These are phyloP conservation scores for Wallacemonas sp. DNA, from an alignment of 208 protist species.

Conservation along the genomic window DNA sequence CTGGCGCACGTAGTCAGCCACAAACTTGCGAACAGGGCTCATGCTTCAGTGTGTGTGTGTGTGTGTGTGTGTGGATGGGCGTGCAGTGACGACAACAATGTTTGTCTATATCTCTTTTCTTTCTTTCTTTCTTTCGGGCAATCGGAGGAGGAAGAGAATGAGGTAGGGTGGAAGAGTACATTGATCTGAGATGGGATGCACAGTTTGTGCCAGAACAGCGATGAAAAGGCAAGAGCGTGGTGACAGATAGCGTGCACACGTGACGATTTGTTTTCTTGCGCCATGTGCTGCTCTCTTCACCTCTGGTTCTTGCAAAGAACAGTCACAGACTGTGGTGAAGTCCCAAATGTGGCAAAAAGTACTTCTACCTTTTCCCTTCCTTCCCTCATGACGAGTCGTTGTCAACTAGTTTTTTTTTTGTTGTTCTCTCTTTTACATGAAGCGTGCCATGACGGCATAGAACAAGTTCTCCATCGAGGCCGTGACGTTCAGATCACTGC, in stretches of 20 bases:
- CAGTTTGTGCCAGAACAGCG: too few species aligned
- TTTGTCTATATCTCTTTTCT: conserved; percentile 17
- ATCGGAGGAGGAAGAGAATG: too few species aligned
- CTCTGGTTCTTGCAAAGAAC: too few species aligned
- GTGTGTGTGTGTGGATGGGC: background rate
- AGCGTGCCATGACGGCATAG: conserved; percentile 51
- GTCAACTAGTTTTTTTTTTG: too few species aligned
- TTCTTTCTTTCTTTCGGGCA: conserved; percentile 25
- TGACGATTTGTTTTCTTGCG: conserved; percentile 17
- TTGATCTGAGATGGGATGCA: too few species aligned
- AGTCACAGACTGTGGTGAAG: too few species aligned
- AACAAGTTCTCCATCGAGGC: conserved; percentile 68
- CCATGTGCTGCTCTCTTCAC: background rate
- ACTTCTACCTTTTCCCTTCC: too few species aligned
- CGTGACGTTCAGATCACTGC: conserved; percentile 45
- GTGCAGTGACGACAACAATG: conserved; percentile 6
- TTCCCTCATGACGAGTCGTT: too few species aligned
- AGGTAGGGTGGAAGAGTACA: too few species aligned
- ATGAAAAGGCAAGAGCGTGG: too few species aligned
- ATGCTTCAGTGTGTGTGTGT: conserved; percentile 22
- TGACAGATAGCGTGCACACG: too few species aligned
- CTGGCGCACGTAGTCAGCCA: conserved; percentile 61
- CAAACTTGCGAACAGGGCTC: conserved; percentile 40
- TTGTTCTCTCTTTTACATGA: conserved; percentile 62
- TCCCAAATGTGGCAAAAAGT: too few species aligned